Conservation (phyloP, 1,284 basidiomycete genomes). For the Cystobasidium slooffiae region DNA sequence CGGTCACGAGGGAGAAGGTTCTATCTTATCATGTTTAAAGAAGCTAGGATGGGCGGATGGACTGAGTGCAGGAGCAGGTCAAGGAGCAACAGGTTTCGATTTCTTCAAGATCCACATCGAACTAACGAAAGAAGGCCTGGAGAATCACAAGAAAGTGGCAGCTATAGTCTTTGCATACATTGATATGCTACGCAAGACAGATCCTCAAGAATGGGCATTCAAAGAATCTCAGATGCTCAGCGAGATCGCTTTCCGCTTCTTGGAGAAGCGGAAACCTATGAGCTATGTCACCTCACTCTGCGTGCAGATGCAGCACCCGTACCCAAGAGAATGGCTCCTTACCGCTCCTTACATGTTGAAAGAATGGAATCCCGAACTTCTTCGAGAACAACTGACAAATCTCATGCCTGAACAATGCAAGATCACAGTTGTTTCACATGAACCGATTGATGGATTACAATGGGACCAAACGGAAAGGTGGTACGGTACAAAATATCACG, state of each 20-base stretch:
- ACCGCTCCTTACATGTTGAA: slow-evolving; percentile 74
- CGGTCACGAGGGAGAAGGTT: slow-evolving; percentile 96
- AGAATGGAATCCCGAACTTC: slow-evolving; percentile 74
- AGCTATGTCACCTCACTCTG: slow-evolving; percentile 79
- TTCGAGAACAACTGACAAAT: slow-evolving; percentile 68
- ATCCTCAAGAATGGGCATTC: slow-evolving; percentile 75
- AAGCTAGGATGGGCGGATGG: slow-evolving; percentile 86
- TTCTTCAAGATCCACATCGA: slow-evolving; percentile 85
- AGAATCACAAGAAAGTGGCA: slow-evolving; percentile 72
- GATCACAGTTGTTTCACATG: slow-evolving; percentile 74
- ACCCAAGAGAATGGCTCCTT: slow-evolving; percentile 78
- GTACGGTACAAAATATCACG: slow-evolving; percentile 81
- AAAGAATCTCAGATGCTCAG: slow-evolving; percentile 77
- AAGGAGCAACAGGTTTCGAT: slow-evolving; percentile 77
- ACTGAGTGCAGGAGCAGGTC: slow-evolving; percentile 74
- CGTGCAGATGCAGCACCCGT: slow-evolving; percentile 75
- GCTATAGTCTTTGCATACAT: slow-evolving; percentile 85
- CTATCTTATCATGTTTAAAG: slow-evolving; percentile 89
- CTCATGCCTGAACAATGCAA: slow-evolving; percentile 66
- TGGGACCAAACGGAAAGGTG: slow-evolving; percentile 78
- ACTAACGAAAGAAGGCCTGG: slow-evolving; percentile 83
- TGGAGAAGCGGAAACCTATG: slow-evolving; percentile 79
- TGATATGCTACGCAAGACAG: slow-evolving; percentile 70
- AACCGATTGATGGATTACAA: slow-evolving; percentile 61
- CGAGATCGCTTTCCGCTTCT: slow-evolving; percentile 81